Percentiles rank a stretch among this genome's conserved stretches.
These are phyloP conservation scores for Tetrapyrgos nigripes DNA, from an alignment of 1,284 basidiomycete genomes.

Conservation along the genomic window DNA sequence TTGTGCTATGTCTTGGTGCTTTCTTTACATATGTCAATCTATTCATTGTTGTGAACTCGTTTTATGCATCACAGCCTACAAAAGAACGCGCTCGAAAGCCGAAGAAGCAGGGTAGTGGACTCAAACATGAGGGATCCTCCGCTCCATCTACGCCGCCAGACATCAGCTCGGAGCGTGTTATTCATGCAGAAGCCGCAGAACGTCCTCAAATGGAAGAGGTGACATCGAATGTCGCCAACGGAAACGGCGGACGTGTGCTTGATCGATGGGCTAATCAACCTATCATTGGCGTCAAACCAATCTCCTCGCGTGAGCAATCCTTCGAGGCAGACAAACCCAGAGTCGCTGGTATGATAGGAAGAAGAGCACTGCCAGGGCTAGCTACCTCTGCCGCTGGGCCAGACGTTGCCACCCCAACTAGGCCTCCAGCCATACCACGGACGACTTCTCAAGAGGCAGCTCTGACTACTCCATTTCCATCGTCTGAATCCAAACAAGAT, in stretches of 20 bases:
- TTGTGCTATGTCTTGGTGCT: slow-evolving; percentile 33
- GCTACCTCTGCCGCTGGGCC: slow-evolving; percentile 20
- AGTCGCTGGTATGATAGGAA: slow-evolving; percentile 32
- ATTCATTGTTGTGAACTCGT: slow-evolving; percentile 26
- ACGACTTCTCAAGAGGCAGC: slow-evolving; percentile 12
- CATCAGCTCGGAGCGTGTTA: not conserved
- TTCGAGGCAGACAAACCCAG: slow-evolving; percentile 13
- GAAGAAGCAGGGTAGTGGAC: slow-evolving; percentile 42
- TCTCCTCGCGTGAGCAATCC: slow-evolving; percentile 8
- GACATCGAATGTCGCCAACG: slow-evolving; percentile 3
- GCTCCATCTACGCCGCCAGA: not conserved
- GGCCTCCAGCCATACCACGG: slow-evolving; percentile 20
- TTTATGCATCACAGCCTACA: slow-evolving; percentile 59
- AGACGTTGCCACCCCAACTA: slow-evolving; percentile 18
- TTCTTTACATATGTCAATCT: slow-evolving; percentile 34
- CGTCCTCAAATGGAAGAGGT: not conserved
- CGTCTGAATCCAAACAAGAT: slow-evolving; percentile 8
- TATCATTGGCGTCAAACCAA: slow-evolving; percentile 37
- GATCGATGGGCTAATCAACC: slow-evolving; percentile 40
- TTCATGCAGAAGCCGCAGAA: not conserved
- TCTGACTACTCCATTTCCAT: slow-evolving; percentile 4
- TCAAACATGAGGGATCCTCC: not conserved
- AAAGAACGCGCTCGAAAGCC: slow-evolving; percentile 72
- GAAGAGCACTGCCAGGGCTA: slow-evolving; percentile 48
- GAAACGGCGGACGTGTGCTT: slow-evolving; percentile 22